Percentiles rank a stretch among this genome's conserved stretches.
Evolutionary conservation across 208 protist genomes (phyloP).

Genomic region (Borovskyia barvae): DNA sequence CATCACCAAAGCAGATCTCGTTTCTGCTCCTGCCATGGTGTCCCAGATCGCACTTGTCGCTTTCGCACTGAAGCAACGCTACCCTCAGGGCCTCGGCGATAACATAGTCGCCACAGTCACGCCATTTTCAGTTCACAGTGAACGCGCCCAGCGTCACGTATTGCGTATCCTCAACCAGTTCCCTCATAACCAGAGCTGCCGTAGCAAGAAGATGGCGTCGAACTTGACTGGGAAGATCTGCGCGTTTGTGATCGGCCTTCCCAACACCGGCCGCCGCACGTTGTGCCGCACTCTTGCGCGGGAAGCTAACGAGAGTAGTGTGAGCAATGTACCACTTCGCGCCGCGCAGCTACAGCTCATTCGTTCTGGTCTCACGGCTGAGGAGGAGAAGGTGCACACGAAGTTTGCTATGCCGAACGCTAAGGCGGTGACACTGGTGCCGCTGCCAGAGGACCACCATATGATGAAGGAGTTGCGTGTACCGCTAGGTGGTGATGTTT

Average conservation of each 20-base stretch:
- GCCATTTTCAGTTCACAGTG: slow-evolving; percentile 64
- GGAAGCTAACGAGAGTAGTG: slow-evolving; percentile 41
- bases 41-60: slow-evolving; percentile 75
- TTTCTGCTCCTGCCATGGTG: slow-evolving; percentile 70
- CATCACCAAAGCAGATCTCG: slow-evolving; percentile 77
- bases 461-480: slow-evolving; percentile 54
- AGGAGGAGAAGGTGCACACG: slow-evolving; percentile 34
- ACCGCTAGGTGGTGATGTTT: slow-evolving; percentile 54
- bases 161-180: slow-evolving; percentile 73
- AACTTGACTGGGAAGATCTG: slow-evolving; percentile 81
- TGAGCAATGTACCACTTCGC: slow-evolving; percentile 71
- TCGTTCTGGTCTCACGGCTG: slow-evolving; percentile 24
- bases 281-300: slow-evolving; percentile 59
- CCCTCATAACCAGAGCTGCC: slow-evolving; percentile 45
- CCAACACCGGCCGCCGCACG: slow-evolving; percentile 71
- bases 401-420: slow-evolving; percentile 83
- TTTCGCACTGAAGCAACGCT: slow-evolving; percentile 51
- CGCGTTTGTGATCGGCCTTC: slow-evolving; percentile 77
- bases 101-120: slow-evolving; percentile 49
- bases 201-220: slow-evolving; percentile 44
- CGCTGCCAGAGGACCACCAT: slow-evolving; percentile 64
- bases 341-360: slow-evolving; percentile 78
- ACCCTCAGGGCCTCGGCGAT: slow-evolving; percentile 40
- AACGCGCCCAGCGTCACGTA: slow-evolving; percentile 54
- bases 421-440: slow-evolving; percentile 74